Evolutionary conservation across 768 basidiomycete genomes (phyloP).

Genomic region (Pulveroboletus frians): DNA sequence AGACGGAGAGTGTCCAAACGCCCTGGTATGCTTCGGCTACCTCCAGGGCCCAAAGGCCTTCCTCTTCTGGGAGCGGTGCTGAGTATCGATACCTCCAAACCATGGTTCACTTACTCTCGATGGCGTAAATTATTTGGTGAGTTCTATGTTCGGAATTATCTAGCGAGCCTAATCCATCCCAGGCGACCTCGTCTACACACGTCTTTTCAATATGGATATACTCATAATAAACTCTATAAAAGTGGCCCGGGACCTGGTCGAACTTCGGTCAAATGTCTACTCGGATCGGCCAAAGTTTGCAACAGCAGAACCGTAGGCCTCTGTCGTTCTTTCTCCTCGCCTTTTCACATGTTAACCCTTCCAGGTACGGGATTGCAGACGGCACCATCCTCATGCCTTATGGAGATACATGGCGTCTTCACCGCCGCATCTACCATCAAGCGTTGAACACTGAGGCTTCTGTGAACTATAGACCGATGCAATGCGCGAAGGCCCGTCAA

Average conservation of each 20-base stretch:
- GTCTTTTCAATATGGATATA: conserved; percentile 19
- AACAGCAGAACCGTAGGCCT: conserved; percentile 19
- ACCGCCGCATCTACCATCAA: conserved; percentile 33
- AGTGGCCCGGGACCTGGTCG: conserved; percentile 26
- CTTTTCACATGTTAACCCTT: neutral
- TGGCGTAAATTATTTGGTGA: conserved; percentile 28
- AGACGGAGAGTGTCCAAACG: neutral
- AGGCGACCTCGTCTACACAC: conserved; percentile 23
- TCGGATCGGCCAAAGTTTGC: conserved; percentile 30
- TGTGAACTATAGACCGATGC: conserved; percentile 29
- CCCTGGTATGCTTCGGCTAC: conserved; percentile 26
- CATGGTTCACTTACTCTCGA: conserved; percentile 32
- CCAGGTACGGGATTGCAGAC: conserved; percentile 32
- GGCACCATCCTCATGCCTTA: conserved; percentile 34
- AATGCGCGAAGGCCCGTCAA: conserved; percentile 28
- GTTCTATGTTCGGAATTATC: neutral
- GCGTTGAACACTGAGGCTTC: conserved; percentile 27
- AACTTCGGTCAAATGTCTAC: conserved; percentile 28
- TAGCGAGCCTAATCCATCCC: neutral
- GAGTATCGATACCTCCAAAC: conserved; percentile 24
- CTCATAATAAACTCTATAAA: conserved; percentile 28
- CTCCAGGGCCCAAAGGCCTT: conserved; percentile 49
- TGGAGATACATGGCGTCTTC: conserved; percentile 36
- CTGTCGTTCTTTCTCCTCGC: neutral
- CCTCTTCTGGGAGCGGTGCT: conserved; percentile 26